These are phyloP conservation scores for Pestalotiopsis sp. DNA, from an alignment of 2,329 filamentous ascomycete genomes.

Conservation along the genomic window DNA sequence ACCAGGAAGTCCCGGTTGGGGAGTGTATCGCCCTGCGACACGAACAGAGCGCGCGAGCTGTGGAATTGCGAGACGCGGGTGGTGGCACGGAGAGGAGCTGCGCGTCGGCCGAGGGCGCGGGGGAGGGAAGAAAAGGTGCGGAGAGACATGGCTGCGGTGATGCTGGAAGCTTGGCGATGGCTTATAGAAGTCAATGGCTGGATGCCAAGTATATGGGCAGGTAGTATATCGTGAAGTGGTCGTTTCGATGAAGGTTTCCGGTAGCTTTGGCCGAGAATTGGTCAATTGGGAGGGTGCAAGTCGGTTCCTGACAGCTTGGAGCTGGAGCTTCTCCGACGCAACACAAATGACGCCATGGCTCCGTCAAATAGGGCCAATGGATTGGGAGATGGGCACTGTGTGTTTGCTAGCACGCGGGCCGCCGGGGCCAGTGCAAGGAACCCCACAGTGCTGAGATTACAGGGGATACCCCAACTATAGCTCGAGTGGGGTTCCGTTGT, in stretches of 20 bases:
- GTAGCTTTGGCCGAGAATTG: not conserved
- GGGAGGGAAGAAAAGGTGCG: slow-evolving; percentile 19
- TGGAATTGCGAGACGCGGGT: slow-evolving; percentile 57
- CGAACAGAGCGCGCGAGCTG: slow-evolving; percentile 60
- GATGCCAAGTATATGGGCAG: not conserved
- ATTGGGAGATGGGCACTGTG: not conserved
- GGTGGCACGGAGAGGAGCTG: slow-evolving; percentile 20
- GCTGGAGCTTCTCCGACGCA: not conserved
- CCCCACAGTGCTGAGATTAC: not conserved
- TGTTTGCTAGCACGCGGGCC: not conserved
- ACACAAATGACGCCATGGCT: slow-evolving; percentile 1
- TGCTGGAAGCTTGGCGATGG: not conserved
- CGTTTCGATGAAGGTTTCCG: not conserved
- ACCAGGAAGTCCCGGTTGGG: slow-evolving; percentile 77
- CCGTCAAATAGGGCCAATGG: not conserved
- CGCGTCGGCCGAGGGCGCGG: slow-evolving; percentile 22
- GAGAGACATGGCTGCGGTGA: slow-evolving; percentile 24
- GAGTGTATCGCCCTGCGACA: slow-evolving; percentile 78
- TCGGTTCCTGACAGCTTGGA: not conserved
- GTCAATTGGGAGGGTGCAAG: not conserved
- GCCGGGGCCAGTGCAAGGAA: not conserved
- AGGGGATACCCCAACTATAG: not conserved
- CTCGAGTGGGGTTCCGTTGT: not conserved
- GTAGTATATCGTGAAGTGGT: not conserved
- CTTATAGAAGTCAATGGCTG: not conserved